Percentiles rank a stretch among this genome's conserved stretches.
phyloP scores from a whole-genome alignment of 116 monocot species.

The Papilionanthe hybrid region DNA sequence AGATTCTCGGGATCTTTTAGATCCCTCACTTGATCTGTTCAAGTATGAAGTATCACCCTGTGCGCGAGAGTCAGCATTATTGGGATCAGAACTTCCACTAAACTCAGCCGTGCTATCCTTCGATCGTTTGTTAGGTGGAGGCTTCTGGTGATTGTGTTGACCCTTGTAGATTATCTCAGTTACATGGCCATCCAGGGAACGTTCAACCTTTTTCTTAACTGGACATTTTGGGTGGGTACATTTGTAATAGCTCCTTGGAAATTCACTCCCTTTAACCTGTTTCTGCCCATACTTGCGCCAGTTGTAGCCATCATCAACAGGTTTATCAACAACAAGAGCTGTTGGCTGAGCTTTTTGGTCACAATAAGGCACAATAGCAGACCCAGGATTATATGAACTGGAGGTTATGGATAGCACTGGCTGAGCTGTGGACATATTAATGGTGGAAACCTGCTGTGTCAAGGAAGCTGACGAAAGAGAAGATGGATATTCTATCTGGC shows the following conservation, averaged over 20 bases:
- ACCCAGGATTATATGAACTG: constrained; percentile 13
- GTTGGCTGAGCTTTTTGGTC: constrained; percentile 33
- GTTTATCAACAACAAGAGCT: constrained; percentile 42
- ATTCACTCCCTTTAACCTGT: constrained; percentile 80
- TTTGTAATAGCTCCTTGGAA: constrained; percentile 78
- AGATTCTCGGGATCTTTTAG: constrained; percentile 27
- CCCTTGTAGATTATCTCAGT: constrained; percentile 86
- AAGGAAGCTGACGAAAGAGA: constrained; percentile 16
- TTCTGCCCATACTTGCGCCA: constrained; percentile 97
- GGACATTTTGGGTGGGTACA: constrained; percentile 65
- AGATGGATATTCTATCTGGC: constrained; percentile 23
- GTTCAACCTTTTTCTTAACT: constrained; percentile 82
- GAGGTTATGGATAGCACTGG: constrained; percentile 15
- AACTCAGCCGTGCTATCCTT: constrained; percentile 34
- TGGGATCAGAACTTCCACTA: constrained; percentile 24
- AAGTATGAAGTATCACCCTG: constrained; percentile 6
- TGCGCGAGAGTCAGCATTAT: constrained; percentile 19
- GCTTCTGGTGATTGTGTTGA: constrained; percentile 57
- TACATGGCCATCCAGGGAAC: constrained; percentile 62
- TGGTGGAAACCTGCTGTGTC: constrained; percentile 14
- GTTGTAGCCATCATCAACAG: constrained; percentile 76
- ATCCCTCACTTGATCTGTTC: constrained; percentile 14
- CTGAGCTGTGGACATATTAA: constrained; percentile 13
- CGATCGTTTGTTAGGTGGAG: constrained; percentile 31
- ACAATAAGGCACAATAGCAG: constrained; percentile 17